Base-by-base conservation (phyloP, 2,329 filamentous ascomycete species). In the Colletotrichum sp. region DNA sequence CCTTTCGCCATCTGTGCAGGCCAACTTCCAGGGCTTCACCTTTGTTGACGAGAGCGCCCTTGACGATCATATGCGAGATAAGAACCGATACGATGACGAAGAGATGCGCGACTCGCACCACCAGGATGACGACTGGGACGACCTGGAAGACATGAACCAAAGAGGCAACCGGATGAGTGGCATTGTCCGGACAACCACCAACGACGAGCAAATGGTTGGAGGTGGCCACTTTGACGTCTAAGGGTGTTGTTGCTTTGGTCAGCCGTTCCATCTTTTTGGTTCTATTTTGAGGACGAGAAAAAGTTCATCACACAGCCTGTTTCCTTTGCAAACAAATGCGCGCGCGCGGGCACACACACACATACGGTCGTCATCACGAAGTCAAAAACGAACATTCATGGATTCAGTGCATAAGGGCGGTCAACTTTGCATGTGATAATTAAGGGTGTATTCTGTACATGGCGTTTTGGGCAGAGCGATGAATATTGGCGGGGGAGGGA, bases 41-140 rank as follows among this genome's bases (percentile, higher is more conserved):
- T 99, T 98, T 84, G 97, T 99, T n/a, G 97, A 99, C 81, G 96
- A 99, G 86, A 98, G 95, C 82, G 95, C 95, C 3, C 93, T 99
- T 72, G 96, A 99, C 69, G 95, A 96, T 78, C 93, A 97, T 79
- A 96, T 95, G 92, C 86, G 87, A 72, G 89, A 89, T 76, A 86
- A 88, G 67, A 81, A 83, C 71, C 81, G 86, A 76, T 85, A 84
- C 70, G 87, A 89, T 68, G 88, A 91, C 64, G 91, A 93, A 78
- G 89, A 92, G 28, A 92, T 93, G 91, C 88, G 91, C 72, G 90
- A 93, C 77, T 88, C 86, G 49, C 85, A 82, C 49, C 81, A 80
- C 79, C 82, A 80, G 39, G 81, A 81, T 59, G 89, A 91, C 75
- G 87, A 91, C 77, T 92, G 90, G 90, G 90, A 93, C 78, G 91